Base-by-base conservation (phyloP, 2,329 filamentous ascomycete genomes). In the Aspergillus awamori region DNA sequence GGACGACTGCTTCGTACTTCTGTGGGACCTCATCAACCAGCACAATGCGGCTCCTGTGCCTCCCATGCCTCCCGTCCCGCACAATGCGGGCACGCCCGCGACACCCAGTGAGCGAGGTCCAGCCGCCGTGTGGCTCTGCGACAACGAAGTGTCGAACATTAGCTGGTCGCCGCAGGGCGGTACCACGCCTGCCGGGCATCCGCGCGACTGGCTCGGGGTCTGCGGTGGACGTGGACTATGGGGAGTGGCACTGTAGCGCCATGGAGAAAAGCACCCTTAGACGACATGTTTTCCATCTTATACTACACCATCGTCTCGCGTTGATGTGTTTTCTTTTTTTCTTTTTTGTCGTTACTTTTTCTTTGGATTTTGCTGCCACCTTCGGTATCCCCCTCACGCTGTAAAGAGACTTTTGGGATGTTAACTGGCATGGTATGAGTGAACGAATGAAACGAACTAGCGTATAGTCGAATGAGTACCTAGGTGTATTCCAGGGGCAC, bases 1-100 rank as follows among this genome's bases (percentile, higher is more conserved):
- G 5, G 95, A 99, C 71, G 95, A 99, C 76, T 94, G 88, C 65
- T 86, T 95, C 67, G 94, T 98, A 2, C 83, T 98, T 33, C 84
- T 97, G 15, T 99, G 95, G 95, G 95, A 99, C 76, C 82, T 99
- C 8, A 84, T 97, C 65, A 94, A 90, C 70, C 84, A 84, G 47
- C 79, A 83, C 57, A 84, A 84, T 60, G 78, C 81, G 10, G 81
- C 77, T 72, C 80, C 76, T 65, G 83, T 76, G 70, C 53, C 72
- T 77, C 83, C 63, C 74, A 63, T 76, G 70, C 53, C 72, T 77
- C 83, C 63, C 74, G 64, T 61, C 17, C 60, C 64, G 15, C 69
- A 72, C 13, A 68, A 57, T 52, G 65, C 67, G 1, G 68, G 65
- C 13, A 61, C 68, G 6, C 61, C 72, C 15, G 64, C 74, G 3